These are phyloP conservation scores for Crithidia mellificae DNA, from an alignment of 208 protist species.

Conservation along the genomic window DNA sequence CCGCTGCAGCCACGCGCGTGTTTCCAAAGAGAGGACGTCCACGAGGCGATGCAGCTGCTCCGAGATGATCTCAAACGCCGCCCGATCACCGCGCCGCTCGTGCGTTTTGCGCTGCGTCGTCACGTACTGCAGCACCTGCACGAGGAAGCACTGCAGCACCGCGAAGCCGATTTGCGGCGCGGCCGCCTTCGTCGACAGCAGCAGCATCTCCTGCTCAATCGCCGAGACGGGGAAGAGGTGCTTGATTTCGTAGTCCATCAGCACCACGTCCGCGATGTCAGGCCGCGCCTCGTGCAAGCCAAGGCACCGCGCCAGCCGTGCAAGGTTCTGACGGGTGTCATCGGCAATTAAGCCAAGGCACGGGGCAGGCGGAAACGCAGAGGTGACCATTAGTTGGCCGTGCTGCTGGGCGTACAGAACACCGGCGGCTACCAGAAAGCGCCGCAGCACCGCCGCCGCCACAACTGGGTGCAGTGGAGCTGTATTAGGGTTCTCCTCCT, in stretches of 20 bases:
- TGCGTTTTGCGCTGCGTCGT: conserved; percentile 31
- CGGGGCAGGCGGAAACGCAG: neutral
- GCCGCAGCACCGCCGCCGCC: conserved; percentile 24
- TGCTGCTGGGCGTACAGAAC: conserved; percentile 16
- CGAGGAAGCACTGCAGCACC: conserved; percentile 24
- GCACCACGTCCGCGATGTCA: conserved; percentile 49
- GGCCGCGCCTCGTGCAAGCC: conserved; percentile 36
- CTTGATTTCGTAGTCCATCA: conserved; percentile 65
- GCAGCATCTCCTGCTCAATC: conserved; percentile 38
- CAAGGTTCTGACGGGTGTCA: conserved; percentile 27
- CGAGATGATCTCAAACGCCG: conserved; percentile 35
- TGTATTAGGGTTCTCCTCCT: conserved; percentile 12
- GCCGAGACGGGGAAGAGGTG: conserved; percentile 38
- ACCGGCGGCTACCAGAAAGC: conserved; percentile 27
- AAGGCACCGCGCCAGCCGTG: conserved; percentile 36
- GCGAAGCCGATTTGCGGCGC: conserved; percentile 44
- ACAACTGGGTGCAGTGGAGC: conserved; percentile 14
- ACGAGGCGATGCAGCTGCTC: conserved; percentile 34
- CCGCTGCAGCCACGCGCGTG: conserved; percentile 23
- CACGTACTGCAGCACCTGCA: conserved; percentile 32
- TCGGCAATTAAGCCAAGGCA: conserved; percentile 10
- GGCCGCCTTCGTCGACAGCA: conserved; percentile 41
- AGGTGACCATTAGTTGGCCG: neutral
- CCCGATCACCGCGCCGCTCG: conserved; percentile 34
- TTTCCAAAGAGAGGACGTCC: conserved; percentile 11